phyloP scores from a whole-genome alignment of 495 filamentous ascomycete species.

The Xanthoparmelia taractica region DNA sequence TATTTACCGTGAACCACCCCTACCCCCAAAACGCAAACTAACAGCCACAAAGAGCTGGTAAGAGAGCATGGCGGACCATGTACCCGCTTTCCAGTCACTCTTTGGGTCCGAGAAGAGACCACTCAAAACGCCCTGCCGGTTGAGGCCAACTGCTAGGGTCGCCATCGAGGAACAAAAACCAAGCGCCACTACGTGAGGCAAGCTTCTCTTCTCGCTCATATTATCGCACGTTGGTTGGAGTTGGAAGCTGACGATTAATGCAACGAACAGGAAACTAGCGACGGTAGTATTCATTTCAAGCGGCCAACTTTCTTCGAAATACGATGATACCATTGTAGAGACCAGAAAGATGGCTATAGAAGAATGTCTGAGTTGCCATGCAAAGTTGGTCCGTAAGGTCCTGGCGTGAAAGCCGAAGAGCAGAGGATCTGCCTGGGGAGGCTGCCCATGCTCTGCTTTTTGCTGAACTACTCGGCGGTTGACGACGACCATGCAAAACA shows the following conservation, averaged over 20 bases:
- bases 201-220: neutral
- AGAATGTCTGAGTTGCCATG: constrained; percentile 1
- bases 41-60: neutral
- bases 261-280: neutral
- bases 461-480: neutral
- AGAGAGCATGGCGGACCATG: neutral
- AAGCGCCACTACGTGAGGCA: neutral
- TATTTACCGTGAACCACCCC: neutral
- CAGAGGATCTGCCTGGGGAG: neutral
- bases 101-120: neutral
- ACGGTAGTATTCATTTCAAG: neutral
- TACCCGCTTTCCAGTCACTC: neutral
- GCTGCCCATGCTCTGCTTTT: neutral
- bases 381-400: neutral
- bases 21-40: neutral
- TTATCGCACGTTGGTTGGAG: neutral
- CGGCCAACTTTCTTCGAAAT: neutral
- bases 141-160: neutral
- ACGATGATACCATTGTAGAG: neutral
- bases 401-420: neutral
- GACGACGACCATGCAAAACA: neutral
- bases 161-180: neutral
- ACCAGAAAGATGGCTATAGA: neutral
- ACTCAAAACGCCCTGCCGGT: neutral
- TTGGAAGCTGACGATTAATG: neutral